Base-by-base conservation (phyloP, 1,284 basidiomycete genomes). In the Ustilago vetiveriae region DNA sequence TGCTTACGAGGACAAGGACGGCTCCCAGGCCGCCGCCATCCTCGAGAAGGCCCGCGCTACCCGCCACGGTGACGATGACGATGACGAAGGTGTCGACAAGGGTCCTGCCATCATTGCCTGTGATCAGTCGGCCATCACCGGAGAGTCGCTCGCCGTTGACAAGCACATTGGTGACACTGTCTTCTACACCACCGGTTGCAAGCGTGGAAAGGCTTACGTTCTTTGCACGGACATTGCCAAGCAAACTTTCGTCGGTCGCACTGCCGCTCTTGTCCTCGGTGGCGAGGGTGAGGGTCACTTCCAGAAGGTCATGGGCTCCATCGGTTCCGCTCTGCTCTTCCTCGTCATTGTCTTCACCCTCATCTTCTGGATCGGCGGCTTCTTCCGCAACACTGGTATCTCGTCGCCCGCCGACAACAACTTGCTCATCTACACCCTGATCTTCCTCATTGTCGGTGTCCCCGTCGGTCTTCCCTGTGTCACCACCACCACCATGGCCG, bases 401-500 rank as follows among this genome's bases (percentile, higher is more conserved):
- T 80, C 86, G n/a, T 76, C 76, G 11, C 86, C 86, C 16, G 67
- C 63, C 38, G 82, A 84, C 6, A 81, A 83, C 77, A 86, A 87
- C 83, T 66, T 87, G 60, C 83, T 87, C 68, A 83, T 85, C 67
- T 86, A 85, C 76, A 82, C 84, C 13, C 78, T 85, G 44, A 84
- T 85, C 58, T 84, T 85, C 80, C 76, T 85, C 62, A 84, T 87
- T 73, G 84, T 86, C 68, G 85, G 85, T 82, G 86, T 87, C 4
- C 86, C 86, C 33, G 86, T 87, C 78, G 86, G 86, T 83, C 82
- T 87, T 6, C 86, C 86, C 73, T 82, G 77, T 58, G 84, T 85
- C 23, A 86, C 85, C 32, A 86, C 86, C 41, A 86, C 86, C 55
- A 85, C 85, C 40, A 82, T 85, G 69, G 86, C 86, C 30, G 86